Evolutionary conservation across 2,329 filamentous ascomycete species (phyloP), one percentile per base, ranked within the genome.

Genomic region (Exutisphaerella laricina): DNA sequence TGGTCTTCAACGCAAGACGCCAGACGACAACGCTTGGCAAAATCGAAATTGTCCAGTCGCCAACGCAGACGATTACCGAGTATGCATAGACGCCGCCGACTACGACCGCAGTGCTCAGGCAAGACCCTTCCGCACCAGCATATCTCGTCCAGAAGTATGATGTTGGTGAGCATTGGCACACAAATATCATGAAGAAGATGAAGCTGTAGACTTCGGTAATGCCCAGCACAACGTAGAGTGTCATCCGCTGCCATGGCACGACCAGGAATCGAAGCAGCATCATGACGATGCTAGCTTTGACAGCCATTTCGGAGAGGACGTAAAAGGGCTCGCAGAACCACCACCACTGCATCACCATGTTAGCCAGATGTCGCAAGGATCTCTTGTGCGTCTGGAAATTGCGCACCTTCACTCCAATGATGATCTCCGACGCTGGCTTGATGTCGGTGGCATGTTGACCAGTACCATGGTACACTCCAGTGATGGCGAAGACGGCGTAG

Each of bases 261-360:
- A 52, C 47, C 26, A 43, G 32, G 4, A 52, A 29, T 3, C 47
- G 43, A 4, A 50, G 36, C 8, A 52, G 41, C 49, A 49, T 49
- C 9, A 52, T 18, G 2, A 43, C 49, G n/a, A 52, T 52, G 34
- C 43, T 50, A 3, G 46, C 49, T 41, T 52, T 52, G 44, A 52
- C 43, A 16, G 46, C 46, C 49, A 52, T 52, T 35, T 52, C 50
- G 22, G 49, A 52, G 6, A 52, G 36, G 3, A 52, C 49, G 31
- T 49, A 52, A 4, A 48, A 28, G 5, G 47, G 46, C 23, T 52
- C 49, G 22, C 49, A 66, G 16, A 68, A 72, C 36, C 69, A 74
- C 52, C 59, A 51, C 34, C 71, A 75, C 56, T 70, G 73, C 17
- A 12, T 4, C 9, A 21, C n/a, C n/a, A n/a, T n/a, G n/a, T n/a